These are phyloP conservation scores for Aureobasidium leucospermi DNA, from an alignment of 2,329 filamentous ascomycete genomes.

Conservation along the genomic window DNA sequence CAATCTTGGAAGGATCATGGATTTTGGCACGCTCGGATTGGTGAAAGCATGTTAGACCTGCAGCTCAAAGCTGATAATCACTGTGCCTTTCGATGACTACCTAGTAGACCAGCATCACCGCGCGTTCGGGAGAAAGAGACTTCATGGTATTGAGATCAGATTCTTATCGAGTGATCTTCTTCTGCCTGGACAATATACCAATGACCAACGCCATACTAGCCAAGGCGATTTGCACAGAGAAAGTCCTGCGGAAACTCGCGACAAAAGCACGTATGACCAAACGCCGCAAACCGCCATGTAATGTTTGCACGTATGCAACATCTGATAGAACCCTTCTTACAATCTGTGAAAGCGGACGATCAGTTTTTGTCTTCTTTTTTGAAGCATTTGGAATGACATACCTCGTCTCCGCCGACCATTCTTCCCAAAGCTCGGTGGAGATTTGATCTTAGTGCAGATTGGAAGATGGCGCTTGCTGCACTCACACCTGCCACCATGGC, in stretches of 20 bases:
- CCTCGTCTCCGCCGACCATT: slow-evolving; percentile 24
- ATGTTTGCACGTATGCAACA: slow-evolving; percentile 33
- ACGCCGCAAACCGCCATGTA: slow-evolving; percentile 16
- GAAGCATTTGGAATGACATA: slow-evolving; percentile 2
- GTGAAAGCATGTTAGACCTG: too few relatives aligned
- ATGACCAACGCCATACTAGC: slow-evolving; percentile 5
- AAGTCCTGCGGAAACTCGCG: background rate
- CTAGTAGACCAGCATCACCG: too few relatives aligned
- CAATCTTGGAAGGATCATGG: too few relatives aligned
- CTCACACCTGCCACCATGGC: slow-evolving; percentile 36
- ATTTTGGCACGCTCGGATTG: too few relatives aligned
- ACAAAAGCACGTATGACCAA: slow-evolving; percentile 4
- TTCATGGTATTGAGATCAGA: background rate
- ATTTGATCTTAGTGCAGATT: slow-evolving; percentile 28
- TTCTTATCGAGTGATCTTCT: background rate
- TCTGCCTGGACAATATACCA: background rate
- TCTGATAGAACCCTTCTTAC: background rate
- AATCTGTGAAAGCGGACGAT: slow-evolving; percentile 12
- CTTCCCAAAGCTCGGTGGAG: slow-evolving; percentile 27
- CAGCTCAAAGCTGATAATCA: too few relatives aligned
- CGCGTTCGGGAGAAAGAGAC: background rate
- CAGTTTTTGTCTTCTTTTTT: slow-evolving; percentile 12
- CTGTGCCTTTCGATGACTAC: background rate
- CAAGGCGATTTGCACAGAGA: slow-evolving; percentile 4
- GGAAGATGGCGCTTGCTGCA: slow-evolving; percentile 31